Percentiles rank a stretch among this genome's conserved stretches.
phyloP scores from a whole-genome alignment of 2,329 filamentous ascomycete species.

The Hansfordia pulvinata region DNA sequence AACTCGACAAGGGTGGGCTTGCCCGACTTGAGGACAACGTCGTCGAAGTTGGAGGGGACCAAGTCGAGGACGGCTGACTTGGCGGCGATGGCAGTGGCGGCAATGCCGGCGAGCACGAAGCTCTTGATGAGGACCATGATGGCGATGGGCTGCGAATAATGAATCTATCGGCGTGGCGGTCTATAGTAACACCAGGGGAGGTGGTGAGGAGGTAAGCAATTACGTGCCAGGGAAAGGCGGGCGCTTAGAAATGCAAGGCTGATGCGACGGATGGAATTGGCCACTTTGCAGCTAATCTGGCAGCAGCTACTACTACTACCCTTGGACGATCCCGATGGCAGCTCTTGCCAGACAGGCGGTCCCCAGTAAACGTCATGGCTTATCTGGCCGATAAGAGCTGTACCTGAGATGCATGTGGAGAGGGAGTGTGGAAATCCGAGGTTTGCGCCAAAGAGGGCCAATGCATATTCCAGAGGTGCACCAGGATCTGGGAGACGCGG shows the following conservation, averaged over 20 bases:
- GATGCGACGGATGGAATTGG: neutral
- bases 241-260: neutral
- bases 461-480: no score
- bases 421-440: no score
- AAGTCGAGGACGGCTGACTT: constrained; percentile 83
- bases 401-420: no score
- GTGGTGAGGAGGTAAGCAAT: constrained; percentile 3
- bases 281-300: constrained; percentile 2
- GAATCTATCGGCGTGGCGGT: no score
- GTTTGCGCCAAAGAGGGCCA: no score
- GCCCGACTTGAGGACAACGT: constrained; percentile 75
- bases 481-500: no score
- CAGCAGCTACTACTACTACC: neutral
- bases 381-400: no score
- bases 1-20: constrained; percentile 97
- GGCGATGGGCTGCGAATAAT: no score
- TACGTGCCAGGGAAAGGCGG: constrained; percentile 1
- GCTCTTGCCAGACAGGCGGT: no score
- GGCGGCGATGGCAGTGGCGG: constrained; percentile 44
- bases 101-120: constrained; percentile 42
- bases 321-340: no score
- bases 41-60: constrained; percentile 81
- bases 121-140: constrained; percentile 46
- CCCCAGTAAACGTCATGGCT: no score
- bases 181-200: no score